Evolutionary conservation across 2,329 filamentous ascomycete genomes (phyloP), one percentile per base, ranked within the genome.

Genomic region (Cytospora schulzeri): DNA sequence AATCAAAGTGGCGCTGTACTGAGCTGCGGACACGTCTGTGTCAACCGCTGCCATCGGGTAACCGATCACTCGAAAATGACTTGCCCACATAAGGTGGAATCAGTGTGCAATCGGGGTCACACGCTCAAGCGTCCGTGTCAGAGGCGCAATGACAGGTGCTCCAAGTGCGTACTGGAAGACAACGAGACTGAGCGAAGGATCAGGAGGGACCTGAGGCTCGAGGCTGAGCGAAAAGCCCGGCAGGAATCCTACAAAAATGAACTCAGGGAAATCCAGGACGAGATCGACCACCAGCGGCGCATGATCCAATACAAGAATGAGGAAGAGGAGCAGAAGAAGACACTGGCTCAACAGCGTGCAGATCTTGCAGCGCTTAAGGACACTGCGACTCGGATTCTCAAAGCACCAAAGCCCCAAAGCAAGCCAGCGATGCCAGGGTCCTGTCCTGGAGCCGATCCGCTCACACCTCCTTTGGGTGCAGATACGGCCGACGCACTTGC

Each of bases 11-110:
- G 77, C 1, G 75, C 70, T 0, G 69, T 73, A 1, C 76, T 92
- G 2, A 78, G 72, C 2, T 92, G 90, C 62, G 81, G 81, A 0
- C 90, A 93, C 67, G 70, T 70, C 0, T 93, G 91, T 68, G 76
- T 78, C 0, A 79, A 77, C 0, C 79, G 79, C 8, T 93, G 91
- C 64, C 91, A 93, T 73, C 81, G 83, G 0, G 67, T 88, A 0
- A 70, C 72, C 0, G 82, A 91, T 63, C 88, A 91, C 70, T 83
- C 81, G 0, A 81, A 83, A 55, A 64, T 73, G 0, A 11, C 62
- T 0, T 83, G 81, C 62, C 24, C 31, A 0, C 58, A 74, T 5
- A 60, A 65, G 22, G 31, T 88, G 0, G 68, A 79, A 0, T 77
- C 75, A n/a, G 76, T 68, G 0, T 91, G 89, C 64, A 57, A 76